A percentile compares a stretch with the other conserved stretches of the same genome.
phyloP scores from a whole-genome alignment of 768 basidiomycete species.

The Lentinula lateritia region DNA sequence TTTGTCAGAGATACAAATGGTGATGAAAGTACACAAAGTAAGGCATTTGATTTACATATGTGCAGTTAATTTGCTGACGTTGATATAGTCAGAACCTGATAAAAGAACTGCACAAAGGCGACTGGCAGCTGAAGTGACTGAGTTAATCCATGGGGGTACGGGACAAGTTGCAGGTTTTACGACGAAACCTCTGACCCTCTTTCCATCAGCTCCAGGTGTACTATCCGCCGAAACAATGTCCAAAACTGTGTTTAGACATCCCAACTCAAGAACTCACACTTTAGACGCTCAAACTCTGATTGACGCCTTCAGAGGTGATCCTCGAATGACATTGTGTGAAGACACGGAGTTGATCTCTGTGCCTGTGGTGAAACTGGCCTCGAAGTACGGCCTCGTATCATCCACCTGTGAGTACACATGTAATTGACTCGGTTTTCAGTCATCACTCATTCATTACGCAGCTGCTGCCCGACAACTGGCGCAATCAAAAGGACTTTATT shows the following conservation, averaged over 20 bases:
- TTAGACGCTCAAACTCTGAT: slow-evolving; percentile 54
- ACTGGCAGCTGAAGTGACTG: slow-evolving; percentile 49
- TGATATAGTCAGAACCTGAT: slow-evolving; percentile 32
- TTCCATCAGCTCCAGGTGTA: slow-evolving; percentile 28
- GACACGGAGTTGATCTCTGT: slow-evolving; percentile 45
- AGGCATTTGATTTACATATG: neutral
- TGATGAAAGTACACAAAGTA: slow-evolving; percentile 59
- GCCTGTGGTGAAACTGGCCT: slow-evolving; percentile 57
- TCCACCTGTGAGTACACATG: slow-evolving; percentile 53
- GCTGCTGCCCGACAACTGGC: slow-evolving; percentile 64
- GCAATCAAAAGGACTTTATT: slow-evolving; percentile 60
- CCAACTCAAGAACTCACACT: slow-evolving; percentile 31
- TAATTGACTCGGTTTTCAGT: neutral
- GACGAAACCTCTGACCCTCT: neutral
- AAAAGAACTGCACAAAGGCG: slow-evolving; percentile 40
- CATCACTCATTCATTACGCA: slow-evolving; percentile 21
- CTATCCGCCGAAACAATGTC: slow-evolving; percentile 36
- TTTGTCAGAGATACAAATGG: slow-evolving; percentile 44
- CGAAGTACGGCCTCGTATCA: slow-evolving; percentile 47
- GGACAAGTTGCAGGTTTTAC: neutral
- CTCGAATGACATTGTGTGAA: slow-evolving; percentile 51
- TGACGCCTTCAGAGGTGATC: slow-evolving; percentile 58
- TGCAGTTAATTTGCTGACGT: neutral
- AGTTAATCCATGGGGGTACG: slow-evolving; percentile 36
- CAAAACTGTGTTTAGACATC: slow-evolving; percentile 31